phyloP scores from a whole-genome alignment of 2,329 filamentous ascomycete genomes.

The Uncinocarpus reesii region DNA sequence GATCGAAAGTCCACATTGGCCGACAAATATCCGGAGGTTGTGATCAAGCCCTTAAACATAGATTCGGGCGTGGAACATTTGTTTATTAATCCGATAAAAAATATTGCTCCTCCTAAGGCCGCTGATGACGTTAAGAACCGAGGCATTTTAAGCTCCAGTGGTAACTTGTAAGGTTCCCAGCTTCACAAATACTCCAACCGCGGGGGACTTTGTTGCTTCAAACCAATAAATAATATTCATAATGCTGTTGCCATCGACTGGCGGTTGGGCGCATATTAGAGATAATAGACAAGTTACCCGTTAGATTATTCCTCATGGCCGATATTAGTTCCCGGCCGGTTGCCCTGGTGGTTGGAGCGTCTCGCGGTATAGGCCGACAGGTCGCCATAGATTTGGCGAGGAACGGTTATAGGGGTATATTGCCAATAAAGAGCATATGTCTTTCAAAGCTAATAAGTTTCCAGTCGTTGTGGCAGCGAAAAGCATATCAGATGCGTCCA shows the following conservation, averaged over 20 bases:
- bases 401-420: constrained; percentile 57
- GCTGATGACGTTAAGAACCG: not conserved
- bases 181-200: too few relatives aligned
- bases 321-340: constrained; percentile 34
- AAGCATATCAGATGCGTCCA: constrained; percentile 54
- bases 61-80: too few relatives aligned
- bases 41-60: too few relatives aligned
- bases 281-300: not conserved
- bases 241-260: too few relatives aligned
- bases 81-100: not conserved
- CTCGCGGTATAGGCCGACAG: constrained; percentile 70
- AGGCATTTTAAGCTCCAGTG: not conserved
- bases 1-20: too few relatives aligned
- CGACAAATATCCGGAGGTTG: too few relatives aligned
- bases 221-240: too few relatives aligned
- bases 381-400: constrained; percentile 66
- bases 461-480: constrained; percentile 70
- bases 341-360: constrained; percentile 64
- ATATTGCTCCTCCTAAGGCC: not conserved
- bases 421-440: not conserved
- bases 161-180: too few relatives aligned
- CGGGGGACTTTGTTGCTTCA: too few relatives aligned
- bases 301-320: not conserved
- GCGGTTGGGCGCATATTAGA: not conserved
- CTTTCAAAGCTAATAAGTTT: not conserved